Evolutionary conservation across 805 yeast species (phyloP), one percentile per base, ranked within the genome.

Genomic region (Wickerhamomyces queroliae): DNA sequence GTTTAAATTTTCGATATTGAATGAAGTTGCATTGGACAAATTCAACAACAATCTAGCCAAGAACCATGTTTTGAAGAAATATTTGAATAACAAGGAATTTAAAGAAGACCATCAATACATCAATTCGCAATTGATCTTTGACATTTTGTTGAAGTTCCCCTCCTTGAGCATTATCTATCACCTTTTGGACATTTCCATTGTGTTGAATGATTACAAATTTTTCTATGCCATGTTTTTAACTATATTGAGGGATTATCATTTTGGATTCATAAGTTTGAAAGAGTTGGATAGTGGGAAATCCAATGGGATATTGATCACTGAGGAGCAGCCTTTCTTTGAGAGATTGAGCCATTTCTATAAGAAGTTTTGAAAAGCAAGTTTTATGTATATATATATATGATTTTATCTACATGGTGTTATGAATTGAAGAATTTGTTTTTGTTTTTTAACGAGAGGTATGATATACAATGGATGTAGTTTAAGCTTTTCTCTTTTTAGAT

Each of bases 181-280:
- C 13, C 25, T 53, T 2, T 27, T 52, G 24, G 60, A 55, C 33
- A 40, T 46, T 5, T 18, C 44, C 8, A 40, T 52, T 10, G 27
- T 53, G 6, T 37, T 46, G 27, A 34, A 37, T 8, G 51, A 67
- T 41, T 69, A 72, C 50, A 71, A 67, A 46, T 49, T 67, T 3
- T 45, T 68, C 17, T 55, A 64, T 21, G 59, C 77, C 0, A 51
- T 71, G 16, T 46, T 66, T 5, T 39, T 70, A 26, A 66, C 68
- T 19, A 56, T 74, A 4, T 48, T 74, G 22, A 55, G 69, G 32
- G 70, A 74, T 44, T 68, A 72, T 50, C 80, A 75, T 53, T 73
- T 68, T 54, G 80, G 80, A 2, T 75, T 65, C 44, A 56, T 55
- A 33, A 62, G 60, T 40, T 46, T 67, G 38, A 52, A 53, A 16